Percentiles rank a stretch among this genome's conserved stretches.
Conservation (phyloP, 192 early-diverging fungal species). For the Rhizoclosmatium sp. region DNA sequence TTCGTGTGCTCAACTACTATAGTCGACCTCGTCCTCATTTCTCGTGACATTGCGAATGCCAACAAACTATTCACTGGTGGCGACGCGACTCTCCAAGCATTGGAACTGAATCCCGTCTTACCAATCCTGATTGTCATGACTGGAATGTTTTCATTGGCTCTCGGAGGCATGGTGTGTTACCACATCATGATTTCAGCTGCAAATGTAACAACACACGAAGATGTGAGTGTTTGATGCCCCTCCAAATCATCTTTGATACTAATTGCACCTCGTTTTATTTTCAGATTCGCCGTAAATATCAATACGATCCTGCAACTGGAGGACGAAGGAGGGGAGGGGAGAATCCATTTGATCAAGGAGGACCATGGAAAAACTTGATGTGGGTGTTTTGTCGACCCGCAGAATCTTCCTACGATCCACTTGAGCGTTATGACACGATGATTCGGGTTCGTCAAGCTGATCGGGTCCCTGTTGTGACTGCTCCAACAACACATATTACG, state of each 20-base stretch:
- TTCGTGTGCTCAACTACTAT: constrained; percentile 70
- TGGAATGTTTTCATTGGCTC: constrained; percentile 36
- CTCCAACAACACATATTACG: not conserved
- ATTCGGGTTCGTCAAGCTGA: not conserved
- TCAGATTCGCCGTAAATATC: constrained; percentile 12
- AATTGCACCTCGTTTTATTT: not conserved
- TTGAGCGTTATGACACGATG: constrained; percentile 18
- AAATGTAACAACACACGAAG: constrained; percentile 92
- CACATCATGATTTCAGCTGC: constrained; percentile 75
- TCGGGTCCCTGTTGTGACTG: not conserved
- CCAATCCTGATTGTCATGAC: constrained; percentile 67
- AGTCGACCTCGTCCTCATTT: constrained; percentile 59
- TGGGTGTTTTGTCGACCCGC: constrained; percentile 63
- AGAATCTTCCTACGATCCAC: constrained; percentile 30
- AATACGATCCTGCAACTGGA: constrained; percentile 13
- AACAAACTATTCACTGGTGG: constrained; percentile 20
- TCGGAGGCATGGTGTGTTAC: constrained; percentile 78
- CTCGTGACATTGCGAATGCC: constrained; percentile 24
- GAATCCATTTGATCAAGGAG: constrained; percentile 63
- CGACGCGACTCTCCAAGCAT: constrained; percentile 56
- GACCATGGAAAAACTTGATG: constrained; percentile 54
- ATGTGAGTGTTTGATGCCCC: constrained; percentile 45
- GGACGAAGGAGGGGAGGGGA: constrained; percentile 37
- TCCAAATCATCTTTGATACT: not conserved
- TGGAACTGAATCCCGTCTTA: constrained; percentile 67